A percentile compares a stretch with the other conserved stretches of the same genome.
phyloP scores from a whole-genome alignment of 2,329 filamentous ascomycete genomes.

The Hypomyces perniciosus region DNA sequence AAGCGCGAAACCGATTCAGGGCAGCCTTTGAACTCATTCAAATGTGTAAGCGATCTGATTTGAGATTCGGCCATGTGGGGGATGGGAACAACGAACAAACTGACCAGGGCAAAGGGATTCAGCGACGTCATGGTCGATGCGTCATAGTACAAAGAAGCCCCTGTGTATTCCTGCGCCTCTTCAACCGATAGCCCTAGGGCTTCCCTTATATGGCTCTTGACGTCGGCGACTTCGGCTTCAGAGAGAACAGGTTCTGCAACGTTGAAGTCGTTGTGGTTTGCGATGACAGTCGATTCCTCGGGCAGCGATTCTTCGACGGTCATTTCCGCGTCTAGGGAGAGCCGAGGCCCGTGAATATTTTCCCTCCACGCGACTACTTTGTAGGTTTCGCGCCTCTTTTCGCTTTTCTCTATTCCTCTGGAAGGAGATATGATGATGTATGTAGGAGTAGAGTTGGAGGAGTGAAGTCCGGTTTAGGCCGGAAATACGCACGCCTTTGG shows the following conservation, averaged over 20 bases:
- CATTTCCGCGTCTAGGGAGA: slow-evolving; percentile 1
- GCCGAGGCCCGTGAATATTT: background rate
- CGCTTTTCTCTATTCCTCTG: too few relatives aligned
- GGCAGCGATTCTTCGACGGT: slow-evolving; percentile 2
- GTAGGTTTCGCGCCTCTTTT: too few relatives aligned
- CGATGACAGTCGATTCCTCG: background rate
- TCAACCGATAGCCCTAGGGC: slow-evolving; percentile 3
- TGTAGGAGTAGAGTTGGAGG: too few relatives aligned
- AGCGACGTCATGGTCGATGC: slow-evolving; percentile 51
- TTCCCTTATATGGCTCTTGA: slow-evolving; percentile 6
- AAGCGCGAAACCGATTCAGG: slow-evolving; percentile 54
- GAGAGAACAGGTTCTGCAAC: slow-evolving; percentile 15
- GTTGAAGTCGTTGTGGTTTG: background rate
- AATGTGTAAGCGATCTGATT: slow-evolving; percentile 7
- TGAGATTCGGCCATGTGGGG: background rate
- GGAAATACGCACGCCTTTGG: too few relatives aligned
- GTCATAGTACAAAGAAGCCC: slow-evolving; percentile 51
- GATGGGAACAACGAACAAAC: slow-evolving; percentile 24
- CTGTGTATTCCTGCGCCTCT: slow-evolving; percentile 17
- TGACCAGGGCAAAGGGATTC: slow-evolving; percentile 48
- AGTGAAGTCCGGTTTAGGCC: too few relatives aligned
- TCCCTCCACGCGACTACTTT: too few relatives aligned
- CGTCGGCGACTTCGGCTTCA: slow-evolving; percentile 21
- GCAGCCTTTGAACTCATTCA: slow-evolving; percentile 39
- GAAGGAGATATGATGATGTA: too few relatives aligned